Base-by-base conservation (phyloP, 768 basidiomycete species). In the Heimioporus sp. region DNA sequence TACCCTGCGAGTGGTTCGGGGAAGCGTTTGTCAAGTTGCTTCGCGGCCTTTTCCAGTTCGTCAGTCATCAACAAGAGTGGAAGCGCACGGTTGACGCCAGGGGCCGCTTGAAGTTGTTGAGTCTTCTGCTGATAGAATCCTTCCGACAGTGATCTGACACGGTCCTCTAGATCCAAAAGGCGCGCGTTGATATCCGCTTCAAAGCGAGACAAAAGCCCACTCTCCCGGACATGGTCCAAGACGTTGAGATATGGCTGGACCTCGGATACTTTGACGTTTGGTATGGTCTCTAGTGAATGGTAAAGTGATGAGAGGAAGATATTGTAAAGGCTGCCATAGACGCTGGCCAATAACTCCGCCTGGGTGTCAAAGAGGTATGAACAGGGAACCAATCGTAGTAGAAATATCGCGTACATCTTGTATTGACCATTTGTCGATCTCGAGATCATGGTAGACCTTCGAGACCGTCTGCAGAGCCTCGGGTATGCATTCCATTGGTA, bases 401-500 rank as follows among this genome's bases (percentile, higher is more conserved):
- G 13, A 16, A 21, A 10, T 12, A 36, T 19, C 13, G 81, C 91
- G 62, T 62, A 98, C 92, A 63, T 99, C 96, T 57, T 81, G 80
- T 17, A 72, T 73, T 2, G 89, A 78, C 96, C 97, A 98, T 40
- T 81, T 76, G 17, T 86, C 82, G 2, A 90, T 63, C 9, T 86
- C 82, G 31, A 78, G 79, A 54, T 95, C 92, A 34, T 80, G 75
- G 61, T 85, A 75, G 10, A 85, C 82, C 64, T 87, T 89, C 17
- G 77, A 71, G 17, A 96, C 79, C 51, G 82, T 83, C 41, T 83
- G 79, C 43, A 97, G 69, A 11, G 91, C 96, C 68, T 98, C 97
- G 0, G 89, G 89, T 47, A 98, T 83, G 68, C 97, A 98, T 63
- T 96, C 96, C 64, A 96, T 74, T 2, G 97, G 97, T 6, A 98